phyloP scores from a whole-genome alignment of 306 rosid genomes.

The Lotus japonicus region DNA sequence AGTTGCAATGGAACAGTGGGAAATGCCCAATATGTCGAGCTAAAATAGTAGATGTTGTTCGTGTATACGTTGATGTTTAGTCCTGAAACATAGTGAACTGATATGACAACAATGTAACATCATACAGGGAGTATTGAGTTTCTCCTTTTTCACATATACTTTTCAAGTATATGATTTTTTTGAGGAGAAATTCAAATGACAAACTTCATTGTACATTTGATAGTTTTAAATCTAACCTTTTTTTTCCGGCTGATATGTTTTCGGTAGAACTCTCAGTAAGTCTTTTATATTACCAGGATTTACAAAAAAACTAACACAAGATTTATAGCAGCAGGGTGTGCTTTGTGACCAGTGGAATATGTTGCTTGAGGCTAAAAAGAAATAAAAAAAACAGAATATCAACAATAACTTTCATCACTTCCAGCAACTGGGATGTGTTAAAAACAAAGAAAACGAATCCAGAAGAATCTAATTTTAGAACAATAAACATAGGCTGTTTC shows the following conservation, averaged over 20 bases:
- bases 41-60: slow-evolving; percentile 69
- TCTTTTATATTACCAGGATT: too few species aligned
- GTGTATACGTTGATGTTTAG: slow-evolving; percentile 41
- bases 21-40: slow-evolving; percentile 86
- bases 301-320: too few species aligned
- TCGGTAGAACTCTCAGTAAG: too few species aligned
- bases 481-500: too few species aligned
- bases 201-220: slow-evolving; percentile 21
- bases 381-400: too few species aligned
- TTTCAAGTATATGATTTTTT: slow-evolving; percentile 25
- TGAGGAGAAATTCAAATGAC: slow-evolving; percentile 18
- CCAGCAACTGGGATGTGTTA: too few species aligned
- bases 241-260: background rate
- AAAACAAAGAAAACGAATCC: too few species aligned
- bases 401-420: too few species aligned
- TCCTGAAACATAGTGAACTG: slow-evolving; percentile 12
- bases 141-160: slow-evolving; percentile 38
- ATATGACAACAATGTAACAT: slow-evolving; percentile 10
- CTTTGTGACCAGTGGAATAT: too few species aligned
- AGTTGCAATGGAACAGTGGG: slow-evolving; percentile 69
- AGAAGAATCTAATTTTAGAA: too few species aligned
- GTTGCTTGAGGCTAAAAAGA: too few species aligned
- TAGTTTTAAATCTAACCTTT: slow-evolving; percentile 16
- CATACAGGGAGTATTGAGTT: background rate
- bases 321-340: too few species aligned